phyloP scores from a whole-genome alignment of 805 yeast genomes.

The Candida manassasensis region DNA sequence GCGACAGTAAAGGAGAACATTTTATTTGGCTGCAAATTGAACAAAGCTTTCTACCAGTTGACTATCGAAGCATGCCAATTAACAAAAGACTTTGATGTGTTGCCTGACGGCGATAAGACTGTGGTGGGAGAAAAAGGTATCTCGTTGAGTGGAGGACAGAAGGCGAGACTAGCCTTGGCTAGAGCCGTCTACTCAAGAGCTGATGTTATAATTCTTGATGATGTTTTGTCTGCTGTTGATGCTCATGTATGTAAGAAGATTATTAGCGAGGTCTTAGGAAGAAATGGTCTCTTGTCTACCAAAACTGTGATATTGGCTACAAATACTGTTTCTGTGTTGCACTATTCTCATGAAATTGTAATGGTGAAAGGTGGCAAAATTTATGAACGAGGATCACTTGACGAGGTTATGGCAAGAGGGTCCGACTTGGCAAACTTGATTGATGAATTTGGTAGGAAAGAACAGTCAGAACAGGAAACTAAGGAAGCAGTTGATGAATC shows the following conservation, averaged over 20 bases:
- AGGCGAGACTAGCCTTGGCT: conserved; percentile 37
- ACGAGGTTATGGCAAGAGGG: conserved; percentile 26
- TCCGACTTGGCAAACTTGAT: conserved; percentile 4
- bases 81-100: conserved; percentile 25
- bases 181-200: conserved; percentile 38
- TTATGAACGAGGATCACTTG: conserved; percentile 40
- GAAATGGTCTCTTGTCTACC: conserved; percentile 26
- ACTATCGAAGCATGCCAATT: conserved; percentile 37
- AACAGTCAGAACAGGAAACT: neutral
- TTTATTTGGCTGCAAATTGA: conserved; percentile 29
- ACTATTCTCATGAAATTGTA: conserved; percentile 27
- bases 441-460: conserved; percentile 5
- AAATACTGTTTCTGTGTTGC: conserved; percentile 32
- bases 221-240: conserved; percentile 38
- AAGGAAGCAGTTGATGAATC: neutral
- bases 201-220: conserved; percentile 35
- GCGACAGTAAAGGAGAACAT: conserved; percentile 36
- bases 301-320: conserved; percentile 36
- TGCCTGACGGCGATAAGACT: conserved; percentile 37
- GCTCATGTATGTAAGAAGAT: conserved; percentile 38
- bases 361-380: conserved; percentile 26
- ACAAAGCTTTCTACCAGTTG: conserved; percentile 23
- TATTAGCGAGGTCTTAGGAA: conserved; percentile 25
- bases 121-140: conserved; percentile 41
- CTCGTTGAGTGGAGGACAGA: conserved; percentile 40